Evolutionary conservation across 805 yeast species (phyloP), one percentile per base, ranked within the genome.

Genomic region (Lachancea sp.): DNA sequence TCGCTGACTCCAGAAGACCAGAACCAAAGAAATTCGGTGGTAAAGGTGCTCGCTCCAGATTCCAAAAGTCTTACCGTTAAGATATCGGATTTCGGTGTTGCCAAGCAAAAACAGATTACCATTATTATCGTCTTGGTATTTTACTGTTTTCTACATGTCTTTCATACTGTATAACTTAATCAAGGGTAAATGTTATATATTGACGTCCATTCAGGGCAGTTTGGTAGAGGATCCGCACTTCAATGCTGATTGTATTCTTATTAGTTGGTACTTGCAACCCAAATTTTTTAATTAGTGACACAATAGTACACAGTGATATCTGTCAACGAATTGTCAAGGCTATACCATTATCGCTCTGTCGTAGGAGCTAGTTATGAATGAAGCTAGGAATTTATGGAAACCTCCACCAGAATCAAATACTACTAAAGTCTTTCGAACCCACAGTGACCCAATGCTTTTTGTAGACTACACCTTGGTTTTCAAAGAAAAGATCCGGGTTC

Each of bases 11-110:
- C 65, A 88, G 98, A 85, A 90, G 95, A 83, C 83, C 89, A 83
- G 98, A 92, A 81, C 98, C 98, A 83, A 92, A 92, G 97, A 92
- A 92, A 82, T 92, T 92, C 80, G 98, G 98, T 81, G 98, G 98
- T 82, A 95, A 95, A 75, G 98, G 98, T 86, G 98, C 98, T 78
- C 92, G 98, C 80, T 92, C 98, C 70, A 90, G 97, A 80, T 90
- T 86, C 97, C 98, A 92, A 83, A 92, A 92, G 75, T 92, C 98
- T 72, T 92, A 92, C 92, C 98, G 98, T 89, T 92, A 90, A 55
- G 45, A 48, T 33, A 40, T 35, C 40, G n/a, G 26, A 32, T 32
- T 32, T 21, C 35, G 35, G 35, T 32, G 17, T 21, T 21, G 24
- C 35, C 35, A 32, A 18, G 21, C 34, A 36, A 41, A 42, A 30